Percentiles rank a stretch among this genome's conserved stretches.
phyloP scores from a whole-genome alignment of 2,329 filamentous ascomycete species.

The Myriosclerotinia scirpicola region DNA sequence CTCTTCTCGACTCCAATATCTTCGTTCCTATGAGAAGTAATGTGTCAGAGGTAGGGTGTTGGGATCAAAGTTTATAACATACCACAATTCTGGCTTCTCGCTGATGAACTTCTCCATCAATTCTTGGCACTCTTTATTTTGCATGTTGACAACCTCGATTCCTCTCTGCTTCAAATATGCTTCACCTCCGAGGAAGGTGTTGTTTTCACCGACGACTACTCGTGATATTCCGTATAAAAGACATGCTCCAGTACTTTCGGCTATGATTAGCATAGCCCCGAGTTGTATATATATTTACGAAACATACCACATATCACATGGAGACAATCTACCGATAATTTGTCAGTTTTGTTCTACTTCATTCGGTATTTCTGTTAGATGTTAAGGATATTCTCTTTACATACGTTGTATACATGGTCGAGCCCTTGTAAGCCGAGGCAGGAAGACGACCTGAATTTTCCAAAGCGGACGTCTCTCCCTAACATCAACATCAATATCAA shows the following conservation, averaged over 20 bases:
- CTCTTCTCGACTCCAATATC: slow-evolving; percentile 54
- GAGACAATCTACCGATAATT: slow-evolving; percentile 52
- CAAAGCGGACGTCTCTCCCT: slow-evolving; percentile 77
- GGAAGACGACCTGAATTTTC: slow-evolving; percentile 72
- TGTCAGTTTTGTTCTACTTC: background rate
- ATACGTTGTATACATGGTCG: slow-evolving; percentile 77
- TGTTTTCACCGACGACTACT: slow-evolving; percentile 77
- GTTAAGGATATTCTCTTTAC: background rate
- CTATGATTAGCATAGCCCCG: slow-evolving; percentile 11
- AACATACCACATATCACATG: slow-evolving; percentile 68
- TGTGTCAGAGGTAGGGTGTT: slow-evolving; percentile 1
- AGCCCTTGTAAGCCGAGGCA: slow-evolving; percentile 65
- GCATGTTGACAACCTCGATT: slow-evolving; percentile 70
- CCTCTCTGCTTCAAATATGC: slow-evolving; percentile 66
- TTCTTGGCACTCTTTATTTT: slow-evolving; percentile 62
- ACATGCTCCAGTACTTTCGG: slow-evolving; percentile 63
- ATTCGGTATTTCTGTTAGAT: background rate
- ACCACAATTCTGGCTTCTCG: slow-evolving; percentile 71
- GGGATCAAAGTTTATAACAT: slow-evolving; percentile 39
- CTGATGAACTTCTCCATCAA: slow-evolving; percentile 72
- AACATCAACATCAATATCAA: background rate
- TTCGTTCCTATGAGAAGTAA: slow-evolving; percentile 50
- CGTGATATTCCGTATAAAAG: slow-evolving; percentile 72
- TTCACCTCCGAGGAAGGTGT: slow-evolving; percentile 69
- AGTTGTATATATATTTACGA: background rate